phyloP scores from a whole-genome alignment of 176 grass and related monocot species.

The Paspalum notatum region DNA sequence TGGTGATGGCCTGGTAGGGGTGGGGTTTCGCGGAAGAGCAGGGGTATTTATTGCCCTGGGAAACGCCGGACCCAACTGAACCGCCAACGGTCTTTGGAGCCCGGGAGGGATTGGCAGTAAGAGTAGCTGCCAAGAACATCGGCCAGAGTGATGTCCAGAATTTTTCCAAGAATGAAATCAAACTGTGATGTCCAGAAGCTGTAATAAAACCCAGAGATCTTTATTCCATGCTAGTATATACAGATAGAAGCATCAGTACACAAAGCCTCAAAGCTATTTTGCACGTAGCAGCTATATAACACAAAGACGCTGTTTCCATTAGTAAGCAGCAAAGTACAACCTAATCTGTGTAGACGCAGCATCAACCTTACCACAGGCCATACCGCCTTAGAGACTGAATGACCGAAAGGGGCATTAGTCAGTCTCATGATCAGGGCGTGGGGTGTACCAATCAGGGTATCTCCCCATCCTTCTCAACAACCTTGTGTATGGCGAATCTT shows the following conservation, averaged over 20 bases:
- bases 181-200: not conserved
- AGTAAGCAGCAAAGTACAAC: conserved; percentile 19
- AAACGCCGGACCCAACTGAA: not conserved
- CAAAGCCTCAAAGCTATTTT: conserved; percentile 1
- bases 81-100: no score
- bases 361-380: conserved; percentile 3
- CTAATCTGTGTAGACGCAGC: conserved; percentile 8
- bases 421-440: conserved; percentile 61
- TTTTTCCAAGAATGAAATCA: not conserved
- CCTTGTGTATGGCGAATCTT: conserved; percentile 67
- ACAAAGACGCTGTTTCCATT: not conserved
- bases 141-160: not conserved
- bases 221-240: not conserved
- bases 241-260: not conserved
- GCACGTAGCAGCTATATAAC: not conserved
- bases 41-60: not conserved
- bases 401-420: conserved; percentile 33
- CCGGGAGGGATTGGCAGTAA: not conserved
- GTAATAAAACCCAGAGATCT: not conserved
- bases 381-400: not conserved
- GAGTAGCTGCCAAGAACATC: not conserved
- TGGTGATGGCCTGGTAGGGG: not conserved
- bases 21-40: not conserved
- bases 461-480: conserved; percentile 68
- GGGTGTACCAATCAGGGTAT: conserved; percentile 76